Evolutionary conservation across 768 basidiomycete species (phyloP), one percentile per base, ranked within the genome.

Genomic region (Termitomyces sp.): DNA sequence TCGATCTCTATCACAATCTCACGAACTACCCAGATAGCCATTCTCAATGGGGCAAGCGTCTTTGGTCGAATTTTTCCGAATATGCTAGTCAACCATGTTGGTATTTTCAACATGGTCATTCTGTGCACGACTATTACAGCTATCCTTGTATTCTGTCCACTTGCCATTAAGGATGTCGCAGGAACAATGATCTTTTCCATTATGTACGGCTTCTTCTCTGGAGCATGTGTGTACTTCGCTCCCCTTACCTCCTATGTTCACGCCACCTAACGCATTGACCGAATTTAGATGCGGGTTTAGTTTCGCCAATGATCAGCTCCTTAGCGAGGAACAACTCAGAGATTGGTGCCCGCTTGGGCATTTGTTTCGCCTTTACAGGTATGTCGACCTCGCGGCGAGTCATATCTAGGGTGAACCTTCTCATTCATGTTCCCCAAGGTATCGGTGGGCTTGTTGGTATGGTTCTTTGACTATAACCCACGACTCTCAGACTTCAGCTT

Each of bases 41-140:
- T 88, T 36, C 65, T 87, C 13, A 88, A 87, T 59, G 85, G 76
- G 3, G 75, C 79, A 18, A 78, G 78, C 54, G 69, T 83, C 20
- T 70, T 82, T 44, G 88, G 87, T 6, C 79, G 87, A 39, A 66
- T 81, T 2, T 63, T 84, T 12, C 78, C 83, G 0, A 78, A 77
- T 20, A 69, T 80, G 28, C 65, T 85, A 33, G 79, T 77, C 18
- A 70, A 66, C 84, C 35, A 78, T 76, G n/a, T 79, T 61, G 84
- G 86, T 1, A 73, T 80, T 9, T 74, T 79, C 45, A 83, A 78
- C 63, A 58, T 83, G 5, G 69, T 77, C 3, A 73, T 77, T 6
- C 58, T 77, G 24, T 57, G 49, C 40, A 57, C 48, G 8, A 22
- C 35, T 7, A 45, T 61, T 24, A 36, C 60, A 13, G 32, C 16